Evolutionary conservation across 768 basidiomycete species (phyloP).

Genomic region (Auriscalpium orientale): DNA sequence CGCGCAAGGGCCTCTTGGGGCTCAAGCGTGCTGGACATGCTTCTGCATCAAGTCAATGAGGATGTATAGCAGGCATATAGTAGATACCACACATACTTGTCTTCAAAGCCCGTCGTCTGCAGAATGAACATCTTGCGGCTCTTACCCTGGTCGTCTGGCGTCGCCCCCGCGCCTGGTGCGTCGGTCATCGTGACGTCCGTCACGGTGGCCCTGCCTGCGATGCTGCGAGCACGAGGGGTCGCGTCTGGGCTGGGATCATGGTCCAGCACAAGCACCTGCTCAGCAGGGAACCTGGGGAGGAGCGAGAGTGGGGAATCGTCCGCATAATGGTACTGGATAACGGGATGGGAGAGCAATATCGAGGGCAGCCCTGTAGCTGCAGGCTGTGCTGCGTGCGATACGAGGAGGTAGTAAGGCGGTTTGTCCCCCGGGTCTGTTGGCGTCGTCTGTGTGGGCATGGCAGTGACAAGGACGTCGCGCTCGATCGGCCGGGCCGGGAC

Average conservation of each 20-base stretch:
- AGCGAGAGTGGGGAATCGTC: slow-evolving; percentile 69
- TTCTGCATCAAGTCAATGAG: neutral
- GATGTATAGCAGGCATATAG: too few relatives aligned
- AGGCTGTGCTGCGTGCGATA: slow-evolving; percentile 47
- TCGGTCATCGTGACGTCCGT: slow-evolving; percentile 60
- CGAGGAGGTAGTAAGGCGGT: slow-evolving; percentile 62
- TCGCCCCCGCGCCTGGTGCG: slow-evolving; percentile 62
- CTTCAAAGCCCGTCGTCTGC: slow-evolving; percentile 50
- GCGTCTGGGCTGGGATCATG: slow-evolving; percentile 39
- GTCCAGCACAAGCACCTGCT: slow-evolving; percentile 71
- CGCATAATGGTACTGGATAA: slow-evolving; percentile 74
- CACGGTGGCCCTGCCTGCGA: slow-evolving; percentile 39
- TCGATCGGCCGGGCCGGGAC: too few relatives aligned
- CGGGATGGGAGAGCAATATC: slow-evolving; percentile 51
- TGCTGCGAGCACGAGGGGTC: slow-evolving; percentile 42
- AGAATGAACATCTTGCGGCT: slow-evolving; percentile 70
- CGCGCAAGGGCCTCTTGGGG: slow-evolving; percentile 47
- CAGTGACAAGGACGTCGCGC: too few relatives aligned
- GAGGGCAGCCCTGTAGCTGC: slow-evolving; percentile 31
- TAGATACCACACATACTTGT: slow-evolving; percentile 31
- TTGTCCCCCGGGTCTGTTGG: slow-evolving; percentile 3
- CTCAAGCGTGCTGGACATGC: slow-evolving; percentile 32
- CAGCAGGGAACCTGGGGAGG: slow-evolving; percentile 49
- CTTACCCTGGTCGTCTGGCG: slow-evolving; percentile 34
- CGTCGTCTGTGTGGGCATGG: too few relatives aligned